Base-by-base conservation (phyloP, 352 stramenopile genomes). In the Pythium brachiatum region DNA sequence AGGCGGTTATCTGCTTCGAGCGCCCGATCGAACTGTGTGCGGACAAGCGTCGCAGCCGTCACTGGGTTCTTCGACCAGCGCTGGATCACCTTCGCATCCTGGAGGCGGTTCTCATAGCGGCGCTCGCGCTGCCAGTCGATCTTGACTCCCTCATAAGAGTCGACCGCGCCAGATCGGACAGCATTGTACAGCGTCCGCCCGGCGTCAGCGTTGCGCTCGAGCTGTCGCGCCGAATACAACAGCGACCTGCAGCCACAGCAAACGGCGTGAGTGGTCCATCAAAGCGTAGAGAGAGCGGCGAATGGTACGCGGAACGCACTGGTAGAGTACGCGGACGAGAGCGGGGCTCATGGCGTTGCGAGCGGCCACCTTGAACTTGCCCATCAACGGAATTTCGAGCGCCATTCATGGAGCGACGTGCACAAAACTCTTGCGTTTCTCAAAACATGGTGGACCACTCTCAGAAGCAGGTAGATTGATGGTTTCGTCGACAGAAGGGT, bases 61-160 rank as follows among this genome's bases (percentile, higher is more conserved):
- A 66, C 63, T 26, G 50, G 69, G 8, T 53, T 57, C 52, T 72
- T 66, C 3, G 54, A 61, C 57, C 64, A 76, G 34, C 44, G 59
- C 44, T 72, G 70, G 15, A 85, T 39, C 23, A 76, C 69, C 50
- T 73, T 61, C 46, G 85, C 73, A 54, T 88, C 81, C 11, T 78
- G 64, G 3, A 93, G 66, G 1, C 79, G 78, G 27, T 62, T 69
- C 18, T 80, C 71, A 29, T 90, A 90, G 46, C 70, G 57, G 15
- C 80, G 81, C 60, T 93, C 82, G 21, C 81, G 82, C 62, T 88
- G 80, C 86, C 82, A 93, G 66, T 93, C 82, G 53, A 66, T 64
- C 54, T 84, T 87, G 29, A 88, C 71, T 31, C 74, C 81, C 9
- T 81, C 59, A 47, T 93, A 93, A 36, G 83, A 84, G 29, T 83